Percentiles rank a stretch among this genome's conserved stretches.
Evolutionary conservation across 2,329 filamentous ascomycete genomes (phyloP).

Genomic region (Pestalotiopsis sp.): DNA sequence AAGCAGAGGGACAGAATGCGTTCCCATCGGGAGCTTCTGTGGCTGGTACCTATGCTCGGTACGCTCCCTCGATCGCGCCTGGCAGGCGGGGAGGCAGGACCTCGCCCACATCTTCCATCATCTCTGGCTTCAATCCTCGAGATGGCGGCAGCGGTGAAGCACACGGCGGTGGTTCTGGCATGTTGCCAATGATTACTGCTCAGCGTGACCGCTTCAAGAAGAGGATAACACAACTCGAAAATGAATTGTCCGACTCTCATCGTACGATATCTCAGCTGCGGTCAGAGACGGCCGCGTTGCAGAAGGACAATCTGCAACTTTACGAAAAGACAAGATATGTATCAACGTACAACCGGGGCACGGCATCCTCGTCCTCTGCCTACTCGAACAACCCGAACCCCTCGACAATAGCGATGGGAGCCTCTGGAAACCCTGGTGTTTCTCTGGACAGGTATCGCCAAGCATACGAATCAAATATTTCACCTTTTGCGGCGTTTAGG

Average conservation of each 20-base stretch:
- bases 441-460: slow-evolving; percentile 84
- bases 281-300: slow-evolving; percentile 87
- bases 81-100: slow-evolving; percentile 69
- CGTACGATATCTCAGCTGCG: slow-evolving; percentile 81
- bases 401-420: slow-evolving; percentile 65
- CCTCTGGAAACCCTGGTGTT: slow-evolving; percentile 61
- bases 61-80: slow-evolving; percentile 65
- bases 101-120: slow-evolving; percentile 96
- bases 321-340: slow-evolving; percentile 99
- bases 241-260: slow-evolving; percentile 85
- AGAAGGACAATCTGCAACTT: slow-evolving; percentile 93
- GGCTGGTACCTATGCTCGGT: slow-evolving; percentile 87
- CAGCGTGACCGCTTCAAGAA: slow-evolving; percentile 98
- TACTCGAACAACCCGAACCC: slow-evolving; percentile 74
- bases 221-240: slow-evolving; percentile 87
- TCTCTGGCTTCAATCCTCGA: slow-evolving; percentile 88
- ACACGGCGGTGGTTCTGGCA: slow-evolving; percentile 78
- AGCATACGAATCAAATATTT: slow-evolving; percentile 93
- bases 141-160: slow-evolving; percentile 59
- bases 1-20: slow-evolving; percentile 80
- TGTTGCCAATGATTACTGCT: slow-evolving; percentile 96
- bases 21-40: slow-evolving; percentile 92
- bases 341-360: slow-evolving; percentile 83
- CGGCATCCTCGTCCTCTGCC: slow-evolving; percentile 65
- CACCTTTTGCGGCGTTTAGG: slow-evolving; percentile 92